Base-by-base conservation (phyloP, 768 basidiomycete genomes). In the Inosperma sp. region DNA sequence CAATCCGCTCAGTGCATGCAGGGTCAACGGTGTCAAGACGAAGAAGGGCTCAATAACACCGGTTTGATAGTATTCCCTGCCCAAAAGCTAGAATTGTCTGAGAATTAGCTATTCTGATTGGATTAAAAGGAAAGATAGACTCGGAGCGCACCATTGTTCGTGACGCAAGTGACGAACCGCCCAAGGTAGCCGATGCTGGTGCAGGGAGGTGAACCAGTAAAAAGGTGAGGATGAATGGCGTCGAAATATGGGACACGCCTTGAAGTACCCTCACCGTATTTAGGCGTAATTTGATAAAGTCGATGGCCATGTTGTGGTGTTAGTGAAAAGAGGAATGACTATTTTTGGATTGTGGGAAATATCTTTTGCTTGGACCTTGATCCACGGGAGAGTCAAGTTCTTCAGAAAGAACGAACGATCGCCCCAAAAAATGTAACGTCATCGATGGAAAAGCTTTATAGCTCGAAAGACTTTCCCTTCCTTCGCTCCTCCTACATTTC, bases 1-100 rank as follows among this genome's bases (percentile, higher is more conserved):
- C n/a, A 79, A 52, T 3, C 79, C 81, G 1, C 86, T 74, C 5
- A 79, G 51, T 17, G 81, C 65, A 60, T 93, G 91, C 7, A 83
- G 60, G 25, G 69, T 68, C n/a, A 94, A 66, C 0, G 91, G 90
- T 1, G 70, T 68, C 26, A 87, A 70, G 8, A 93, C 71, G 10
- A 92, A 78, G 35, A 80, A 78, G 33, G 73, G 79, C 65, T 93
- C 89, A 17, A 79, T 79, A 45, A 83, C 74, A 0, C 68, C 49
- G 0, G 84, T 86, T 62, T 93, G 88, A 65, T 94, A 93, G 67
- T 90, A 91, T 67, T 91, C 90, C 47, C 90, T 71, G 8, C 89
- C 88, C 10, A 94, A 72, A 36, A 93, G 71, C 88, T 93, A 57
- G 7, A 35, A 12, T n/a, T n/a, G n/a, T n/a, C n/a, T 8, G 19